A percentile compares a stretch with the other conserved stretches of the same genome.
Conservation (phyloP, 495 filamentous ascomycete genomes). For the Trichoderma erinaceum region DNA sequence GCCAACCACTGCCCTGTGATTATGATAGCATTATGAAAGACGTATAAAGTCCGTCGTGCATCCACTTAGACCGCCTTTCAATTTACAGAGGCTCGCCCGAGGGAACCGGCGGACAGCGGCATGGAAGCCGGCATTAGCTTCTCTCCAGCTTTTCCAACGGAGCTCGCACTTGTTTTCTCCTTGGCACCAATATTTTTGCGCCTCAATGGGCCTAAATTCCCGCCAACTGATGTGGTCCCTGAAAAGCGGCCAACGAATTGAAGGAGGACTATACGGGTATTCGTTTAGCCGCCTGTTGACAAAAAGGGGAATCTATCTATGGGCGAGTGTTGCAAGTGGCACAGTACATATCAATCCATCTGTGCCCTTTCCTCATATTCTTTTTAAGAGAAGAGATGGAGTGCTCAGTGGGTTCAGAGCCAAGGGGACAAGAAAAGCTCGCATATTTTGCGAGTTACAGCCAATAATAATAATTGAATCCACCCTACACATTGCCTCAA, state of each 20-base stretch:
- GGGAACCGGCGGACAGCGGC: background rate
- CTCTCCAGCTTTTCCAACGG: background rate
- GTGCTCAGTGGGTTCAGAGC: no score
- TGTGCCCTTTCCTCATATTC: no score
- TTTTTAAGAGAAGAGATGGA: no score
- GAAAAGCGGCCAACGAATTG: no score
- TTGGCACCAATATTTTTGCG: background rate
- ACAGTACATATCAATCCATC: background rate
- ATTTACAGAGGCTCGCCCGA: background rate
- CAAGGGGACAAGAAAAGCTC: no score
- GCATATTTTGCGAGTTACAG: background rate
- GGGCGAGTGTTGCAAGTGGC: background rate
- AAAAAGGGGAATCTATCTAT: background rate
- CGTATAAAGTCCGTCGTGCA: background rate
- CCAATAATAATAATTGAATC: background rate
- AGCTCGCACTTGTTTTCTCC: background rate
- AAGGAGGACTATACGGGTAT: background rate
- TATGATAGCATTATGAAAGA: background rate
- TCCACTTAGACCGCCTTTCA: conserved; percentile 1
- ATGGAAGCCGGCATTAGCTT: background rate
- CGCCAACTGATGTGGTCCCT: background rate
- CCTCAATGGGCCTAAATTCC: background rate
- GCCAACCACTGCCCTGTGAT: background rate
- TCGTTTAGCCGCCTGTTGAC: background rate
- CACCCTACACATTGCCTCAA: background rate